phyloP scores from a whole-genome alignment of 352 stramenopile genomes.

The Phytophthora tentaculata region DNA sequence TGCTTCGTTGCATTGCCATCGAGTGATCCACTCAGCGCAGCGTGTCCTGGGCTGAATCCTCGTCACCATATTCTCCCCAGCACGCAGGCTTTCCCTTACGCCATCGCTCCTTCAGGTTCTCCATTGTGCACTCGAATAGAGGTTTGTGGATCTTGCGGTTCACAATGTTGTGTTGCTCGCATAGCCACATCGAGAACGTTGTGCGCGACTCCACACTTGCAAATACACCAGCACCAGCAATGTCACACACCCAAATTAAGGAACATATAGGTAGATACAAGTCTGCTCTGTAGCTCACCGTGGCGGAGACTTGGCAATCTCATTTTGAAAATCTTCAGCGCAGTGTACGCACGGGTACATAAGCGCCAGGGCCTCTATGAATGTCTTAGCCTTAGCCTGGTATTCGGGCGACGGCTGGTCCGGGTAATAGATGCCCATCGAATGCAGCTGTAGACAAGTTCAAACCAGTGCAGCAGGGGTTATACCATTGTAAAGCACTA shows the following conservation, averaged over 20 bases:
- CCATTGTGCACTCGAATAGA: constrained; percentile 93
- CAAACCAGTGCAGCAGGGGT: no score
- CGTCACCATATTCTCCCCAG: constrained; percentile 72
- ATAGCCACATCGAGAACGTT: constrained; percentile 96
- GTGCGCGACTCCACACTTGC: constrained; percentile 88
- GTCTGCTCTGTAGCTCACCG: constrained; percentile 54
- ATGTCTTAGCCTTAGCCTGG: constrained; percentile 87
- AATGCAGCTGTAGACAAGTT: constrained; percentile 77
- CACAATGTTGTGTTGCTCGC: constrained; percentile 97
- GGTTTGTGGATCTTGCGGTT: constrained; percentile 97
- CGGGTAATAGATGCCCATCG: constrained; percentile 97
- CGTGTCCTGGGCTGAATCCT: constrained; percentile 30
- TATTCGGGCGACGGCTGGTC: constrained; percentile 93
- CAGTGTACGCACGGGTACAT: constrained; percentile 96
- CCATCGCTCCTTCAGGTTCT: constrained; percentile 95
- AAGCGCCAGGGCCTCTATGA: constrained; percentile 92
- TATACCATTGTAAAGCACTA: not conserved
- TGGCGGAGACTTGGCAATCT: constrained; percentile 93
- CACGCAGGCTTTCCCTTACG: constrained; percentile 88
- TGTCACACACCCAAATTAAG: not conserved
- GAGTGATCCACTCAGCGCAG: not conserved
- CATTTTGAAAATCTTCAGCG: constrained; percentile 94
- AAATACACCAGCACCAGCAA: constrained; percentile 1
- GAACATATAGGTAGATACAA: not conserved
- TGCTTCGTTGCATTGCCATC: constrained; percentile 1